Conservation (phyloP, 2,329 filamentous ascomycete genomes). For the Didymellaceae sp. region DNA sequence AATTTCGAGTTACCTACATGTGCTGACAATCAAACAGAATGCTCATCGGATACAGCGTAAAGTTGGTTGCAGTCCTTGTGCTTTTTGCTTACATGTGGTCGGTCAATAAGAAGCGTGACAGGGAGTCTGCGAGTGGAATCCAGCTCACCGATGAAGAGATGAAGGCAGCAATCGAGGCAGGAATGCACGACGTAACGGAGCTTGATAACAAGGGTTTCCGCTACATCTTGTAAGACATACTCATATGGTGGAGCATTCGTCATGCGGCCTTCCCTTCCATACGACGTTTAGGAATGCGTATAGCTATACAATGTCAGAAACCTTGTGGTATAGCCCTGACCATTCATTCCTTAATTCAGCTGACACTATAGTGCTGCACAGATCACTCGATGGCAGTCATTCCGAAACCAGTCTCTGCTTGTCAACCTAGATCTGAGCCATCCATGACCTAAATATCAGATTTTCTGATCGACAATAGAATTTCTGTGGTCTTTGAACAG, state of each 20-base stretch:
- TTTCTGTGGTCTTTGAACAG: no score
- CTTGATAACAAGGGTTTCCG: conserved; percentile 55
- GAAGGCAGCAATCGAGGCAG: conserved; percentile 47
- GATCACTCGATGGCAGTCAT: no score
- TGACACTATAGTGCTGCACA: no score
- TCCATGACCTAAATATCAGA: no score
- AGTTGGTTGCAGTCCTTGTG: conserved; percentile 44
- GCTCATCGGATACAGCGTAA: conserved; percentile 50
- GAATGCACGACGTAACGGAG: conserved; percentile 52
- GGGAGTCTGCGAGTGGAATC: conserved; percentile 26
- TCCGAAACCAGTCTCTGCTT: no score
- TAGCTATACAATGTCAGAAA: no score
- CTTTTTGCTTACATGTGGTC: conserved; percentile 48
- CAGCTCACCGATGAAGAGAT: conserved; percentile 40
- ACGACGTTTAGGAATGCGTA: no score
- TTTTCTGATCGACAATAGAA: no score
- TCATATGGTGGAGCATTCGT: neutral
- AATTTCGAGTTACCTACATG: no score
- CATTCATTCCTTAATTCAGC: no score
- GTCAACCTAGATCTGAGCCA: no score
- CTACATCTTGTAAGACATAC: conserved; percentile 40
- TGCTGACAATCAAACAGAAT: conserved; percentile 23
- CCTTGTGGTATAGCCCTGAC: no score
- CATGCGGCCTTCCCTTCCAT: neutral
- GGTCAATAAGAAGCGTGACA: conserved; percentile 44